A percentile compares a stretch with the other conserved stretches of the same genome.
Conservation (phyloP, 441 rosid genomes). For the Erodium trifolium region DNA sequence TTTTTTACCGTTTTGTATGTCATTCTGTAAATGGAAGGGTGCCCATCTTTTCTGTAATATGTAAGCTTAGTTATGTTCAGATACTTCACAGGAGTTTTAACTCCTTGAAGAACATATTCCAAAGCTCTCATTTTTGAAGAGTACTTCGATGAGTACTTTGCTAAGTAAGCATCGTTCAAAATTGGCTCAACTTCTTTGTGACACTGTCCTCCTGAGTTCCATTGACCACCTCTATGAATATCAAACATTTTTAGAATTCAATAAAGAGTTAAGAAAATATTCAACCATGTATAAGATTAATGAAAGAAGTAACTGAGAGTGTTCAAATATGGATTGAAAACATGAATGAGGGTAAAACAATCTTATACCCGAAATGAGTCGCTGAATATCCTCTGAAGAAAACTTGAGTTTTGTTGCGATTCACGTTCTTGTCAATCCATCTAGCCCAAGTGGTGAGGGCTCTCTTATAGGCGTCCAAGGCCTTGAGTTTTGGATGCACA, state of each 20-base stretch:
- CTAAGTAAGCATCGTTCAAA: constrained; percentile 31
- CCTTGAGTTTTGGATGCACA: constrained; percentile 54
- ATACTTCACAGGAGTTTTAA: constrained; percentile 45
- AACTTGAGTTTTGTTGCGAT: constrained; percentile 32
- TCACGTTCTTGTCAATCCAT: constrained; percentile 50
- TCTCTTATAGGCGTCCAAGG: constrained; percentile 48
- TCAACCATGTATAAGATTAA: neutral
- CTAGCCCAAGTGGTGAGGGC: constrained; percentile 59
- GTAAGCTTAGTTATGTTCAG: constrained; percentile 53
- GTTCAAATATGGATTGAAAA: no score
- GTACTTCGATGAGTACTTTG: constrained; percentile 25
- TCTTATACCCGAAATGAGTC: constrained; percentile 49
- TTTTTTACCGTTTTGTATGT: constrained; percentile 31
- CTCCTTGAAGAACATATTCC: constrained; percentile 34
- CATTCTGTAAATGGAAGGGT: constrained; percentile 49
- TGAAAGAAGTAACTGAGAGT: neutral
- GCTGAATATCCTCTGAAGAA: constrained; percentile 55
- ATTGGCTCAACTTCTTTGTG: constrained; percentile 55
- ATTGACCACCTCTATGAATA: constrained; percentile 51
- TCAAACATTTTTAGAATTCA: constrained; percentile 5
- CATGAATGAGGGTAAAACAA: neutral
- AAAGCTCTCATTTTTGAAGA: constrained; percentile 58
- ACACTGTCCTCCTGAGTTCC: constrained; percentile 70
- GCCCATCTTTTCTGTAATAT: constrained; percentile 56
- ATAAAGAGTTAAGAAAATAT: neutral